Percentiles rank a stretch among this genome's conserved stretches.
These are phyloP conservation scores for Aspergillus sp. DNA, from an alignment of 2,329 filamentous ascomycete species.

Conservation along the genomic window DNA sequence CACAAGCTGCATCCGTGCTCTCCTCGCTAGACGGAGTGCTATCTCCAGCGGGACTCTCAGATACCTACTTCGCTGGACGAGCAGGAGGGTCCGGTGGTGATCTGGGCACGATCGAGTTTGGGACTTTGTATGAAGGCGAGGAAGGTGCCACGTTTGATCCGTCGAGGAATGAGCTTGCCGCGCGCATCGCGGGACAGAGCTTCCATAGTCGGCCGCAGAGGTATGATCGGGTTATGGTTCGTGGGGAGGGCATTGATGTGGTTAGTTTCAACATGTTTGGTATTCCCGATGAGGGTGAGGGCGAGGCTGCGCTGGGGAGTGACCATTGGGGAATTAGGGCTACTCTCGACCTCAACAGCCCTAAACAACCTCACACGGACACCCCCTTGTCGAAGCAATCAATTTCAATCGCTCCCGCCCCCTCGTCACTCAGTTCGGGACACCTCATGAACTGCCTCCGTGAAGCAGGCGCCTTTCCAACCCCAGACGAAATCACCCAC, in stretches of 20 bases:
- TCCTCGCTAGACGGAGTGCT: slow-evolving; percentile 13
- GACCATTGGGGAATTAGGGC: slow-evolving; percentile 15
- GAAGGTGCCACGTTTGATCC: slow-evolving; percentile 15
- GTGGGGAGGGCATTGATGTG: background rate
- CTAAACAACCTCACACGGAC: background rate
- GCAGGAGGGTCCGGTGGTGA: background rate
- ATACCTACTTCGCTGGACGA: slow-evolving; percentile 11
- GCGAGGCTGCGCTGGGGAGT: slow-evolving; percentile 1
- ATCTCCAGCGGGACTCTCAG: background rate
- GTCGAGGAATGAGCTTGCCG: slow-evolving; percentile 9
- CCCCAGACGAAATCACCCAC: background rate
- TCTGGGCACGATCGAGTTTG: background rate
- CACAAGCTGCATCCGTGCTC: background rate
- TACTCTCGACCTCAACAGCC: background rate
- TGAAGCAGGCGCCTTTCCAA: background rate
- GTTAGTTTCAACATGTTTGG: slow-evolving; percentile 8
- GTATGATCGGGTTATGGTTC: slow-evolving; percentile 10
- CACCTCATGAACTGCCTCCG: slow-evolving; percentile 4
- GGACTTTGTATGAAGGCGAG: slow-evolving; percentile 11
- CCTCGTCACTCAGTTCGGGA: background rate
- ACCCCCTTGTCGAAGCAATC: background rate
- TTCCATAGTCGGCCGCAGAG: slow-evolving; percentile 13
- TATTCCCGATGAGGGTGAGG: background rate
- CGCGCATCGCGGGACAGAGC: slow-evolving; percentile 10
- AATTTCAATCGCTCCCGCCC: background rate